These are phyloP conservation scores for Auricularia auricula-judae DNA, from an alignment of 768 basidiomycete species.

Conservation along the genomic window DNA sequence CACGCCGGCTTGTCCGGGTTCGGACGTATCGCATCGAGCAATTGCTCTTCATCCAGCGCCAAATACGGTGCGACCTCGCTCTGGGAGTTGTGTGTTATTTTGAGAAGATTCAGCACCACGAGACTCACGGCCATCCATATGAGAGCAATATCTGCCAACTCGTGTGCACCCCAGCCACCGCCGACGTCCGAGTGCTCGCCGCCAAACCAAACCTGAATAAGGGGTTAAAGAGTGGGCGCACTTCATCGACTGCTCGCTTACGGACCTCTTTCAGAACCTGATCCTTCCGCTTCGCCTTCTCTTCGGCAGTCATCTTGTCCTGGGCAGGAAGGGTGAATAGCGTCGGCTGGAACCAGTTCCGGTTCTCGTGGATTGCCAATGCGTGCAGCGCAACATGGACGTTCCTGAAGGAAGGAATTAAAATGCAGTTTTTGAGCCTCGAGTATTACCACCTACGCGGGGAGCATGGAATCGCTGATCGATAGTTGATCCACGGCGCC, in stretches of 20 bases:
- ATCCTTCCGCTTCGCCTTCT: not conserved
- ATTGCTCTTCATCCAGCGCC: not conserved
- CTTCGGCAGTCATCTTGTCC: not conserved
- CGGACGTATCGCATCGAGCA: not conserved
- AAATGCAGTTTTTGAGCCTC: not conserved
- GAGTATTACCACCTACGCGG: not conserved
- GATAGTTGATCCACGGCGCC: not conserved
- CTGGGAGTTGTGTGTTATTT: not conserved
- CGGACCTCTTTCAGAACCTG: conserved; percentile 1
- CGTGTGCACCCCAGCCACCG: conserved; percentile 9
- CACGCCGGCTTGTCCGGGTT: not conserved
- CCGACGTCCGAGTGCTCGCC: conserved; percentile 16
- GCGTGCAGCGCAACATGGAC: conserved; percentile 17
- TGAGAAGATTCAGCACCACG: not conserved
- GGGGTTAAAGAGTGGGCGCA: too few relatives aligned
- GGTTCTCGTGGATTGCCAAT: conserved; percentile 17
- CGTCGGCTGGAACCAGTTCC: conserved; percentile 15
- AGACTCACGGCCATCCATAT: conserved; percentile 15
- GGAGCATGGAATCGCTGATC: not conserved
- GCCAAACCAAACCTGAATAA: conserved; percentile 16
- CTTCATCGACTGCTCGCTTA: too few relatives aligned
- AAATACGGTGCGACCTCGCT: not conserved
- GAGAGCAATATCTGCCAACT: conserved; percentile 12
- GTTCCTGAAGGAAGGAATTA: conserved; percentile 5
- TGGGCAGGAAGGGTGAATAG: conserved; percentile 8